Percentiles rank a stretch among this genome's conserved stretches.
These are phyloP conservation scores for Capsicum chinense DNA, from an alignment of 257 asterid species.

Conservation along the genomic window DNA sequence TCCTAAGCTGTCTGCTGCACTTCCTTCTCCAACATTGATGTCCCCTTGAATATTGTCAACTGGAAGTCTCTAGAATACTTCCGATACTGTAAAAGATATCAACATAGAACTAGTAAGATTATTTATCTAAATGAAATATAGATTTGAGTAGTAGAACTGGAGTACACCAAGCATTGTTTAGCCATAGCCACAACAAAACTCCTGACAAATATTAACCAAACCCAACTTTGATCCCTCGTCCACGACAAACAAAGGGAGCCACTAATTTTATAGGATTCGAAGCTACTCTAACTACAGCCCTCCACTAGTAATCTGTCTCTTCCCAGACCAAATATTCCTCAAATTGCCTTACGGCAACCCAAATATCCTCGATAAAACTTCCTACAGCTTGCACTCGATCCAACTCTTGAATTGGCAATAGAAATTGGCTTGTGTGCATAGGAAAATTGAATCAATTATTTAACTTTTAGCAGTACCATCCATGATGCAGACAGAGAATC, in stretches of 20 bases:
- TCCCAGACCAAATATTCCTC: slow-evolving; percentile 4
- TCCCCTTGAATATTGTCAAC: slow-evolving; percentile 83
- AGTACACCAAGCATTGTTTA: not conserved
- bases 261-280: not conserved
- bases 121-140: not conserved
- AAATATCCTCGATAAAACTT: not conserved
- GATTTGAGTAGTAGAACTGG: not conserved
- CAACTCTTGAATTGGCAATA: not conserved
- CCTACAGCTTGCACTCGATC: slow-evolving; percentile 18
- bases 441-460: not conserved
- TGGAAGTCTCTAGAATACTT: slow-evolving; percentile 76
- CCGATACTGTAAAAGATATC: not conserved
- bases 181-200: not conserved
- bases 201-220: slow-evolving; percentile 4
- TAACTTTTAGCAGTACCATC: not conserved
- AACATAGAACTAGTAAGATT: not conserved
- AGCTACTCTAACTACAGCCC: not conserved
- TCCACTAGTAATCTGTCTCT: too few relatives aligned
- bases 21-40: slow-evolving; percentile 86
- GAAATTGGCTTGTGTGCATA: not conserved
- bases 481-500: slow-evolving; percentile 8
- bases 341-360: not conserved
- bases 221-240: not conserved
- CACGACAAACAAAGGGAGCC: not conserved
- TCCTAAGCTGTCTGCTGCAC: slow-evolving; percentile 45